Evolutionary conservation across 163 green algal genomes (phyloP), one percentile per base, ranked within the genome.

Genomic region (Chloromonas sp.): DNA sequence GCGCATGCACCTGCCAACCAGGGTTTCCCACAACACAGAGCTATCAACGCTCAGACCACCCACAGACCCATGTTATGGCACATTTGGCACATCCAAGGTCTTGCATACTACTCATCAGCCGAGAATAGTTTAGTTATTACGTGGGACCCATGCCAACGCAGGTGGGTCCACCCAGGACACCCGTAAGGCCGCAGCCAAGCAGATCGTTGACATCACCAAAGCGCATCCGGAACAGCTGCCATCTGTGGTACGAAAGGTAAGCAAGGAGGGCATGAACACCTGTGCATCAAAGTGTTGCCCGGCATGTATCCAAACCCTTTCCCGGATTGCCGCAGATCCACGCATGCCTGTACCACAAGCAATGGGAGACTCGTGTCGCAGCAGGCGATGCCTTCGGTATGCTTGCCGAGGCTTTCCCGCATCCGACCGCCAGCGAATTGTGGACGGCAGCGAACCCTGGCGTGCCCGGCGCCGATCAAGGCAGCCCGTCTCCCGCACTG

Each of bases 281-380:
- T 15, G 13, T 80, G 74, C 36, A 36, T 36, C 36, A 36, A 36
- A 36, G 36, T 36, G 36, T 36, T 36, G 36, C 36, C 36, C 36
- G 36, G 36, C 36, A 36, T 36, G 36, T 36, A 36, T 36, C 36
- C 36, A 36, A 36, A 36, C 36, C 36, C 36, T 36, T 36, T 36
- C 36, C 36, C 36, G 36, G 2, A 11, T 36, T 11, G 14, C 2
- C n/a, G 61, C 82, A 93, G 89, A 87, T 97, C 2, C 84, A 92
- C 1, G 76, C 76, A 0, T 89, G 90, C 71, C 84, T 98, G 8
- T 91, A 91, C 62, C 82, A 89, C 85, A 93, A 91, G 1, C 89
- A 87, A 60, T 98, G 95, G 95, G 95, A 98, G 14, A 91, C 91
- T 0, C 90, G 95, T 1, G 84, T 94, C 0, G 93, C 93, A 60